Evolutionary conservation across 768 basidiomycete genomes (phyloP).

Genomic region (Terana coerulea): DNA sequence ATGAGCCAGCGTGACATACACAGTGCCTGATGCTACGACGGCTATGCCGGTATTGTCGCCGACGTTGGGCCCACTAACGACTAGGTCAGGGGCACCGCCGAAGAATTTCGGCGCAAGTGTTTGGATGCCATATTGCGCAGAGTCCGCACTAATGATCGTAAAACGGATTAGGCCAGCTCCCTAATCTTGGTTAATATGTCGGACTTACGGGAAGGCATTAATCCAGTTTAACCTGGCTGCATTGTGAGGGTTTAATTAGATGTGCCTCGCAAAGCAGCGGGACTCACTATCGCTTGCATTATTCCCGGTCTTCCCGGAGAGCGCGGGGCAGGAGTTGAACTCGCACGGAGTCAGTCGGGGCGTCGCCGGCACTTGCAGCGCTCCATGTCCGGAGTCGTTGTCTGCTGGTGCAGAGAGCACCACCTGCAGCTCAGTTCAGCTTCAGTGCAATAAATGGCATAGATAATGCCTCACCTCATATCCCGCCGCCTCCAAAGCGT

Average conservation of each 20-base stretch:
- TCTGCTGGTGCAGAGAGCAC: constrained; percentile 45
- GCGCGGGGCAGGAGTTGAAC: constrained; percentile 38
- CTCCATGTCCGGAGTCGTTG: constrained; percentile 45
- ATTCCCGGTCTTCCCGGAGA: constrained; percentile 40
- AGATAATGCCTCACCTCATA: constrained; percentile 30
- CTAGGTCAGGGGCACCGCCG: constrained; percentile 4
- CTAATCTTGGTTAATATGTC: not conserved
- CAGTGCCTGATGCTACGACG: constrained; percentile 3
- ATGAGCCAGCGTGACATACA: not conserved
- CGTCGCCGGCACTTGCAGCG: constrained; percentile 32
- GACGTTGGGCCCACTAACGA: constrained; percentile 16
- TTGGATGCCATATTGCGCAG: constrained; percentile 8
- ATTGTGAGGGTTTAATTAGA: not conserved
- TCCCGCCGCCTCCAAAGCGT: constrained; percentile 34
- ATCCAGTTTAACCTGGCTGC: constrained; percentile 40
- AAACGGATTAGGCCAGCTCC: not conserved
- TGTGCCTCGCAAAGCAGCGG: not conserved
- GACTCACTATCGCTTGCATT: constrained; percentile 37
- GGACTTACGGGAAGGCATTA: constrained; percentile 35
- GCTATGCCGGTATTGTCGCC: not conserved
- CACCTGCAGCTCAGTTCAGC: constrained; percentile 26
- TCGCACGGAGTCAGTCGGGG: constrained; percentile 34
- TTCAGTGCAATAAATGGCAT: not conserved
- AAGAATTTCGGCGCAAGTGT: constrained; percentile 10
- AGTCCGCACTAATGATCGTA: constrained; percentile 4